These are phyloP conservation scores for Yamadazyma insecticola DNA, from an alignment of 805 yeast genomes.

Conservation along the genomic window DNA sequence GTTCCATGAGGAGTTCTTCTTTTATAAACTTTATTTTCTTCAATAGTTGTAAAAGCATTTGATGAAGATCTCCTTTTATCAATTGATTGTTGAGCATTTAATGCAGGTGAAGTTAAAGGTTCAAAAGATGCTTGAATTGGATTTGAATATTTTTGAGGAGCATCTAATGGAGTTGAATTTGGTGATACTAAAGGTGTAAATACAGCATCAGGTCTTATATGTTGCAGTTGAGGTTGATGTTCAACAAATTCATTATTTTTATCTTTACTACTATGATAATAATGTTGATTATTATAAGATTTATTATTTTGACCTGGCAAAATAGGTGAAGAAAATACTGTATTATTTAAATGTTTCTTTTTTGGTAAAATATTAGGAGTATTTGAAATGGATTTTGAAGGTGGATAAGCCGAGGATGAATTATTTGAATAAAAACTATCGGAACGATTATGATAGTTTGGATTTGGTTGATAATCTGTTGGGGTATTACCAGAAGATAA, in stretches of 20 bases:
- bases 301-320: slow-evolving; percentile 39
- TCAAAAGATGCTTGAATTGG: slow-evolving; percentile 32
- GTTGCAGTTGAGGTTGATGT: slow-evolving; percentile 19
- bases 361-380: slow-evolving; percentile 9
- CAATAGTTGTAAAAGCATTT: slow-evolving; percentile 26
- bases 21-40: slow-evolving; percentile 23
- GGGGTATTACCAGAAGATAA: no score
- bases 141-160: slow-evolving; percentile 15
- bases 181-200: slow-evolving; percentile 80
- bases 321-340: slow-evolving; percentile 28
- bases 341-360: slow-evolving; percentile 4
- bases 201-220: slow-evolving; percentile 52
- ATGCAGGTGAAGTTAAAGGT: slow-evolving; percentile 67
- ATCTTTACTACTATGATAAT: slow-evolving; percentile 26
- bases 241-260: slow-evolving; percentile 11
- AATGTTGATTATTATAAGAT: slow-evolving; percentile 39
- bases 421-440: neutral
- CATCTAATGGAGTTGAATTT: slow-evolving; percentile 63
- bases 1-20: slow-evolving; percentile 43
- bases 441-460: slow-evolving; percentile 2
- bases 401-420: slow-evolving; percentile 11
- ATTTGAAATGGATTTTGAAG: slow-evolving; percentile 7
- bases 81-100: slow-evolving; percentile 37
- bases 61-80: slow-evolving; percentile 31
- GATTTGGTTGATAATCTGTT: slow-evolving; percentile 2